Conservation (phyloP, 2,329 filamentous ascomycete genomes). For the Colletotrichum siamense region DNA sequence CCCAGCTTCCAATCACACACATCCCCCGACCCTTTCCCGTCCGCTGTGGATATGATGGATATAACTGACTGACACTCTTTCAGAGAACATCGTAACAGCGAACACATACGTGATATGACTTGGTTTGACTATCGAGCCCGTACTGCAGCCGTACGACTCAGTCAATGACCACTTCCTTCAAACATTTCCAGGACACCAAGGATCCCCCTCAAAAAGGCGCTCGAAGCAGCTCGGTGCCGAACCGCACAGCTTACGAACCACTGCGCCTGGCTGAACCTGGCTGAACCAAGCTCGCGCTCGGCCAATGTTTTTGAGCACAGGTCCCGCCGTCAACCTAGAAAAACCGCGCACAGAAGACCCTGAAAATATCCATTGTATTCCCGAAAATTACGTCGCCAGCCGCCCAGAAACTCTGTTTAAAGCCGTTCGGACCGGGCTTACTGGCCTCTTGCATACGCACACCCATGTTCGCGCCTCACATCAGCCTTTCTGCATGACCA, state of each 20-base stretch:
- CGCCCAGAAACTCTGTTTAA: neutral
- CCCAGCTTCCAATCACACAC: neutral
- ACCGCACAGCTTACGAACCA: neutral
- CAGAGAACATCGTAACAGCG: neutral
- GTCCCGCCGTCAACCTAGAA: neutral
- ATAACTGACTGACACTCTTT: neutral
- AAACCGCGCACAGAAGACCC: neutral
- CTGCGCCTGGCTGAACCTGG: neutral
- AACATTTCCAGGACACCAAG: neutral
- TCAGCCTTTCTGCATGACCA: neutral
- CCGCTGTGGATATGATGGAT: neutral
- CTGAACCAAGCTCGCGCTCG: neutral
- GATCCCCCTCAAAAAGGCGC: neutral
- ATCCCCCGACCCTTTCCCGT: neutral
- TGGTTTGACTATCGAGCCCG: neutral
- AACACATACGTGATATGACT: neutral
- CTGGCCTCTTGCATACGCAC: neutral
- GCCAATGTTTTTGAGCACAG: neutral
- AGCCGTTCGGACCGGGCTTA: neutral
- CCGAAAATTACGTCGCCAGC: neutral
- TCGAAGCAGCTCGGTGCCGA: neutral
- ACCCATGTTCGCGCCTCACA: neutral
- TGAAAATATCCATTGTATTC: neutral
- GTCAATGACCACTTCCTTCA: neutral
- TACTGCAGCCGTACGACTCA: neutral